These are phyloP conservation scores for Claviceps monticola DNA, from an alignment of 2,329 filamentous ascomycete species.

Conservation along the genomic window DNA sequence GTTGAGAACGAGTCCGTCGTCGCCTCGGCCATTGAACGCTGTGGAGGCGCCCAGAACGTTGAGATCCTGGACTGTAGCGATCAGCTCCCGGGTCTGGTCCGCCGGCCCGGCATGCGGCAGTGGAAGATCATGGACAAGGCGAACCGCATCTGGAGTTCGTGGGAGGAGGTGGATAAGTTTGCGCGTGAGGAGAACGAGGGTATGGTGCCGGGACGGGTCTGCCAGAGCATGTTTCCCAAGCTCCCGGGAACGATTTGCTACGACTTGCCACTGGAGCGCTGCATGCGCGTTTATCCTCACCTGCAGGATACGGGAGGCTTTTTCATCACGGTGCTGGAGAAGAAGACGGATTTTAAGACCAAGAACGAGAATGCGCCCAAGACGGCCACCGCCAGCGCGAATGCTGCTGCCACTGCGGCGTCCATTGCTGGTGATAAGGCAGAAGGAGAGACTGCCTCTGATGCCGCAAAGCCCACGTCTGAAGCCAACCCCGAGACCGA, in stretches of 20 bases:
- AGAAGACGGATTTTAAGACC: constrained; percentile 71
- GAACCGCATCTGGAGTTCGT: constrained; percentile 64
- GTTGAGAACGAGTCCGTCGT: constrained; percentile 94
- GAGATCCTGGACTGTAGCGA: constrained; percentile 73
- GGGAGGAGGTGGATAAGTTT: constrained; percentile 65
- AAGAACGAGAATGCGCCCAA: constrained; percentile 52
- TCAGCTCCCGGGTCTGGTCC: constrained; percentile 61
- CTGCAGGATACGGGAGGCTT: constrained; percentile 93
- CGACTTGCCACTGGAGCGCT: constrained; percentile 68
- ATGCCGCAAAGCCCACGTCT: constrained; percentile 10
- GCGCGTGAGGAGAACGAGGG: constrained; percentile 42
- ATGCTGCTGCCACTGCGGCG: constrained; percentile 4
- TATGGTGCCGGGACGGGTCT: constrained; percentile 52
- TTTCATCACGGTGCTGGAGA: constrained; percentile 92
- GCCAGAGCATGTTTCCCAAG: constrained; percentile 71
- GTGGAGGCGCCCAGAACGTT: constrained; percentile 70
- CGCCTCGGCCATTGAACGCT: constrained; percentile 75
- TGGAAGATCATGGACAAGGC: constrained; percentile 92
- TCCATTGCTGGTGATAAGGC: constrained; percentile 8
- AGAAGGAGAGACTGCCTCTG: constrained; percentile 10
- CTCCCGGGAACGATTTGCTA: constrained; percentile 38
- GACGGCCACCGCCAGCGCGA: constrained; percentile 5
- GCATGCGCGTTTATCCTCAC: constrained; percentile 90
- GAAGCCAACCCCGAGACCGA: constrained; percentile 19
- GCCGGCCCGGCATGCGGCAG: constrained; percentile 59